These are phyloP conservation scores for Fusarium drepaniforme DNA, from an alignment of 2,329 filamentous ascomycete species.

Conservation along the genomic window DNA sequence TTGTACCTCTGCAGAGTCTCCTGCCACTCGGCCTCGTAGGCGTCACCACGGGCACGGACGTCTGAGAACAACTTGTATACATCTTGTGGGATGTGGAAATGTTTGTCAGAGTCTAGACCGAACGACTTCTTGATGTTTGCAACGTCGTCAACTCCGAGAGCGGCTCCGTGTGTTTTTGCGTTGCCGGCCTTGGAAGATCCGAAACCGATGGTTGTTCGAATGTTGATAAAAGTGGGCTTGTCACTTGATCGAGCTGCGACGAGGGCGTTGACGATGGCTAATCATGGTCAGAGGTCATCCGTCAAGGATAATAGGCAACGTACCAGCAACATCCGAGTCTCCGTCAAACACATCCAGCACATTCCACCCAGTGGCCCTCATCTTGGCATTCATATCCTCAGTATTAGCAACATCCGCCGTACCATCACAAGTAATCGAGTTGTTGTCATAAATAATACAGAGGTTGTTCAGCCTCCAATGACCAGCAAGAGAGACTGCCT, in stretches of 20 bases:
- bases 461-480: slow-evolving; percentile 68
- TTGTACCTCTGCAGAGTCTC: slow-evolving; percentile 56
- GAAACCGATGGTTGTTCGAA: slow-evolving; percentile 68
- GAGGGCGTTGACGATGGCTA: slow-evolving; percentile 55
- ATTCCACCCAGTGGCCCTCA: slow-evolving; percentile 67
- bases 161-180: slow-evolving; percentile 68
- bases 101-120: slow-evolving; percentile 49
- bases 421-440: slow-evolving; percentile 70
- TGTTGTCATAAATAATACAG: slow-evolving; percentile 71
- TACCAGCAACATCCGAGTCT: slow-evolving; percentile 58
- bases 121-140: slow-evolving; percentile 51
- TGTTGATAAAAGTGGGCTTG: slow-evolving; percentile 70
- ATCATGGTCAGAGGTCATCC: neutral
- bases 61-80: slow-evolving; percentile 65
- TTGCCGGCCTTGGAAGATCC: slow-evolving; percentile 62
- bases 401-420: slow-evolving; percentile 64
- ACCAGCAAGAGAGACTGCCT: slow-evolving; percentile 68
- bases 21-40: slow-evolving; percentile 61
- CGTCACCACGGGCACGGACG: slow-evolving; percentile 55
- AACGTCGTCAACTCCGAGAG: slow-evolving; percentile 66
- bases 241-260: slow-evolving; percentile 56
- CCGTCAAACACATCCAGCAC: slow-evolving; percentile 67
- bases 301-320: neutral
- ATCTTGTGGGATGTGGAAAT: slow-evolving; percentile 55
- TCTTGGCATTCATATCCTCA: slow-evolving; percentile 69